A percentile compares a stretch with the other conserved stretches of the same genome.
Conservation (phyloP, 2,329 filamentous ascomycete species). For the Xylariaceae sp. region DNA sequence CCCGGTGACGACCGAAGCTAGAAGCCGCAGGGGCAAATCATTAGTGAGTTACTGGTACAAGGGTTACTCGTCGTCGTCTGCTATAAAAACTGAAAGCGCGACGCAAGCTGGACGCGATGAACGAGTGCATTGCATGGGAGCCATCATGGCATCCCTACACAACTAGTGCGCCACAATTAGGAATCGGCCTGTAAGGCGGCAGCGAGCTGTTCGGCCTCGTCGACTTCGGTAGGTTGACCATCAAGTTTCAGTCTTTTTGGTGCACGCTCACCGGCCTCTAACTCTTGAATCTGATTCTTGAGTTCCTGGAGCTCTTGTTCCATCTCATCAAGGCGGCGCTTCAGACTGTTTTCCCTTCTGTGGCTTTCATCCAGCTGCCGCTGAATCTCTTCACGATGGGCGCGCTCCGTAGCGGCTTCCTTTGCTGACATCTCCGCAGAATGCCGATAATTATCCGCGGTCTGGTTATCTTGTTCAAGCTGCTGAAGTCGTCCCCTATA, state of each 20-base stretch:
- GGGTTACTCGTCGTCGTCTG: slow-evolving; percentile 12
- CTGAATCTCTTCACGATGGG: slow-evolving; percentile 47
- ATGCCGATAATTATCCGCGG: slow-evolving; percentile 48
- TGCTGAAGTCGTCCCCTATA: slow-evolving; percentile 73
- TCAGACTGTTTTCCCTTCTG: slow-evolving; percentile 73
- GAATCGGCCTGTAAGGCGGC: slow-evolving; percentile 26
- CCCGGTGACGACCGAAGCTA: slow-evolving; percentile 14
- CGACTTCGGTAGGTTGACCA: slow-evolving; percentile 9
- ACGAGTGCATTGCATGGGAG: slow-evolving; percentile 5
- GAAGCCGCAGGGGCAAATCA: slow-evolving; percentile 21
- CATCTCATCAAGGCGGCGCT: slow-evolving; percentile 74
- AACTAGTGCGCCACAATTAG: slow-evolving; percentile 6
- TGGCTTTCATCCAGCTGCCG: slow-evolving; percentile 70
- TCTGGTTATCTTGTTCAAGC: slow-evolving; percentile 70
- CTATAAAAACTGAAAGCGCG: not conserved
- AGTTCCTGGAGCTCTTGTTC: slow-evolving; percentile 49
- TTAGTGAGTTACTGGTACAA: slow-evolving; percentile 27
- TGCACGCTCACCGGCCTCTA: slow-evolving; percentile 25
- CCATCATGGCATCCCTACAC: slow-evolving; percentile 11
- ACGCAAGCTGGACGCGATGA: not conserved
- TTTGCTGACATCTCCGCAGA: slow-evolving; percentile 49
- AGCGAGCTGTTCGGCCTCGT: slow-evolving; percentile 20
- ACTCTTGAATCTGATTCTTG: slow-evolving; percentile 26
- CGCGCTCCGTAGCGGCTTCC: slow-evolving; percentile 52
- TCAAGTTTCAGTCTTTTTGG: slow-evolving; percentile 29